Base-by-base conservation (phyloP, 106 monocot genomes). In the Dendrobium catenatum region DNA sequence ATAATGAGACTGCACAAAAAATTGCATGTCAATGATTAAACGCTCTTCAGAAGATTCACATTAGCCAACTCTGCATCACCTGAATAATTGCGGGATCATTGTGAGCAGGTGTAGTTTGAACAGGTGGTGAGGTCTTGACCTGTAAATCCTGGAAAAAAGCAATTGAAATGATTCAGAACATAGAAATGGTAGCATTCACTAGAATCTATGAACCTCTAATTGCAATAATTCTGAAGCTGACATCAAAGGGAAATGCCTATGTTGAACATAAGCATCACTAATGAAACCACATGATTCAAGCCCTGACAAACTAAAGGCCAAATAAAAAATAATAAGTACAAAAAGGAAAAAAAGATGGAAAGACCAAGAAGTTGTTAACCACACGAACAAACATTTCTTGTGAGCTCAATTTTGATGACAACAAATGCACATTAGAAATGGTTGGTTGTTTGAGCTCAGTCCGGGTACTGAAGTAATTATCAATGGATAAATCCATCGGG, bases 71-170 rank as follows among this genome's bases (percentile, higher is more conserved):
- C 19, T 59, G 17, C 0, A 41, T 86, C 81, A 89, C 92, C 88
- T 92, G 92, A 73, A 92, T 92, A 42, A 92, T 92, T 58, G 92
- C 92, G 81, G 92, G 92, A 76, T 92, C 92, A 81, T 82, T 89
- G 83, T 89, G 86, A 40, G 86, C 83, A 22, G 79, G 84, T 75
- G 85, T 81, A 77, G 79, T 78, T 59, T 89, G 94, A 78, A 64
- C 81, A 85, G 94, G 86, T 81, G 88, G 89, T 42, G 94, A 88
- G 10, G 89, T 83, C 67, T 94, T 94, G 9, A 94, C 94, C 80
- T 94, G 94, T 79, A 94, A 81, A 84, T 94, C 94, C 94, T 94
- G 85, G 27, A 91, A 83, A 85, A 27, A 31, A 4, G 7, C 20
- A 56, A 86, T 61, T 13, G 72, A 18, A 48, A 85, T 3, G 49